Conservation (phyloP, 495 filamentous ascomycete species). For the Lophiostoma macrostomum region DNA sequence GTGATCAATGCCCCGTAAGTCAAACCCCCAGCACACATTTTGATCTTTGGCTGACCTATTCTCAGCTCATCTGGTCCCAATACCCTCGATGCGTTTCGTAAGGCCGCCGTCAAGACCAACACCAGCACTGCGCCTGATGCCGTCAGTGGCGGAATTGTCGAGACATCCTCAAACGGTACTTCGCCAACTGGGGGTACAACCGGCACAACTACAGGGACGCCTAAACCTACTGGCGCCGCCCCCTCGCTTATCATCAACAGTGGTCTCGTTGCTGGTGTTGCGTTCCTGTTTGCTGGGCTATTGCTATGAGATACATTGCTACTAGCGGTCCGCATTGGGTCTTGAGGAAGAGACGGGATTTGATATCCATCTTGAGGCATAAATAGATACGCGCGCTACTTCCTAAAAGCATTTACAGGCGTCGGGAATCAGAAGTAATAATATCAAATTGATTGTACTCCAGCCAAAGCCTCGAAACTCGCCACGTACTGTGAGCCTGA, state of each 20-base stretch:
- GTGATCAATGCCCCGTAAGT: constrained; percentile 36
- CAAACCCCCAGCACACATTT: not conserved
- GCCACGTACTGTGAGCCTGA: too few relatives aligned
- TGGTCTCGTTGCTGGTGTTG: constrained; percentile 11
- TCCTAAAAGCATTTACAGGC: too few relatives aligned
- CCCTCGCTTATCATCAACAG: constrained; percentile 1
- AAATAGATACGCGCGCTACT: too few relatives aligned
- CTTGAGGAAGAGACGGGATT: too few relatives aligned
- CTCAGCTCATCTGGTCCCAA: constrained; percentile 16
- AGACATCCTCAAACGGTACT: not conserved
- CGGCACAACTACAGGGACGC: not conserved
- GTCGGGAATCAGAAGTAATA: too few relatives aligned
- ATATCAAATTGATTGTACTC: too few relatives aligned
- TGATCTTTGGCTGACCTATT: not conserved
- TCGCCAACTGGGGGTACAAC: too few relatives aligned
- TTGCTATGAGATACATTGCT: too few relatives aligned
- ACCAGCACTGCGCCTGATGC: constrained; percentile 9
- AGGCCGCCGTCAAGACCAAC: constrained; percentile 19
- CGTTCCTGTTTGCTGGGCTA: constrained; percentile 11
- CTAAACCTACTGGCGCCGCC: constrained; percentile 9
- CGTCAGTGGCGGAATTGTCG: not conserved
- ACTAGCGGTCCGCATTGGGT: too few relatives aligned
- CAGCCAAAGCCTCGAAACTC: too few relatives aligned
- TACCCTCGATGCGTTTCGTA: constrained; percentile 26
- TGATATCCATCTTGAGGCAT: too few relatives aligned